Conservation (phyloP, 345 rosid genomes). For the Isatis tinctoria region DNA sequence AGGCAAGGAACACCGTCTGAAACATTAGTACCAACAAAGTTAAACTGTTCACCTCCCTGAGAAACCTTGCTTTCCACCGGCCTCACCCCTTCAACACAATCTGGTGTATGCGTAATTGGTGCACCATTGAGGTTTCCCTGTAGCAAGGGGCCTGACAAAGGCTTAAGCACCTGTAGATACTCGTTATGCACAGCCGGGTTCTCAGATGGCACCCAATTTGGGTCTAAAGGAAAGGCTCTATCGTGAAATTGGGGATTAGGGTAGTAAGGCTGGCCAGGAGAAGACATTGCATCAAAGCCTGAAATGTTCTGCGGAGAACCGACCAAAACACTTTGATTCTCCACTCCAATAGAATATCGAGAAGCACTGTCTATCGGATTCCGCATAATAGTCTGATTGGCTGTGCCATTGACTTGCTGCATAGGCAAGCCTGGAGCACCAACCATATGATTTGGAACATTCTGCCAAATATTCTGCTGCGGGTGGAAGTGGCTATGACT, state of each 20-base stretch:
- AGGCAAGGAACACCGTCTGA: neutral
- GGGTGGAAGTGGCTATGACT: constrained; percentile 53
- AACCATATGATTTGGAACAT: constrained; percentile 48
- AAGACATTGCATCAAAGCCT: constrained; percentile 49
- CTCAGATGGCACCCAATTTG: constrained; percentile 34
- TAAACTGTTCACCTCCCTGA: constrained; percentile 38
- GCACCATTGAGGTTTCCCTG: constrained; percentile 22
- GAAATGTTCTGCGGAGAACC: constrained; percentile 48
- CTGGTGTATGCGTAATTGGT: constrained; percentile 16
- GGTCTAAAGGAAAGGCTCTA: constrained; percentile 34
- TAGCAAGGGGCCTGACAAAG: constrained; percentile 32
- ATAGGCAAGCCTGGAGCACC: constrained; percentile 45
- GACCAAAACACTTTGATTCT: constrained; percentile 45
- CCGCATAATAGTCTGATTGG: constrained; percentile 43
- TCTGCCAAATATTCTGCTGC: constrained; percentile 63
- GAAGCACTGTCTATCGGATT: constrained; percentile 48
- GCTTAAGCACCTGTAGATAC: constrained; percentile 27
- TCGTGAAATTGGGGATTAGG: constrained; percentile 35
- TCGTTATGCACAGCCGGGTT: constrained; percentile 27
- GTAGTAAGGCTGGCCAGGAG: constrained; percentile 43
- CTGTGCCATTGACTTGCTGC: constrained; percentile 53
- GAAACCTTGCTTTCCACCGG: constrained; percentile 28
- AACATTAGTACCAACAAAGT: constrained; percentile 30
- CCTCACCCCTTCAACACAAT: constrained; percentile 33
- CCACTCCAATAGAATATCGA: constrained; percentile 43